Evolutionary conservation across 139 green algal genomes (phyloP), one percentile per base, ranked within the genome.

Genomic region (Chlamydomonas sp.): DNA sequence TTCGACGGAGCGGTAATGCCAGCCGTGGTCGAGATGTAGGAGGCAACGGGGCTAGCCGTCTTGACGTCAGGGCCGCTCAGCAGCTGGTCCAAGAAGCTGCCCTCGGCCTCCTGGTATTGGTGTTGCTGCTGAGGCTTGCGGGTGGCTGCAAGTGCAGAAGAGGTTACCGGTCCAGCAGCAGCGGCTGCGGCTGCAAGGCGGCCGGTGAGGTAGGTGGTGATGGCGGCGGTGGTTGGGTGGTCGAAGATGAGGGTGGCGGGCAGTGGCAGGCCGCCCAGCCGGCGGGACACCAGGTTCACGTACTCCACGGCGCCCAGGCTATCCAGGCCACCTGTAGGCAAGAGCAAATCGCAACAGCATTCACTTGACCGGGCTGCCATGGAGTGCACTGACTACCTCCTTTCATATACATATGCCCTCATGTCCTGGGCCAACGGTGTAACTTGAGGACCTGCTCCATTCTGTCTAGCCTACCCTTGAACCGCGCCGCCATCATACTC

Each of bases 231-330:
- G 60, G 96, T 97, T 9, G 96, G 96, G 87, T 97, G 95, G 93
- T 98, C 96, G 83, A 98, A 98, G 17, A 97, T 86, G 78, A 91
- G 85, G 12, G 77, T 89, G 78, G 80, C 78, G 6, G 93, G 93
- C 73, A 96, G 90, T 7, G 80, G 85, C 66, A 96, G n/a, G 64
- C 87, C 89, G 66, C 87, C 89, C 10, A 95, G 80, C 3, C 89
- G 89, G 14, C 91, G 73, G 15, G 84, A 75, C 1, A 98, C 79
- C 8, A 95, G 81, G 86, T 96, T 97, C 4, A 95, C 92, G 79
- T 96, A 95, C 91, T 98, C 95, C 67, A 98, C 95, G 61, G 92
- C 91, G 58, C 93, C 95, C 74, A 98, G 90, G 15, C 95, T 98
- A 79, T 98, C 96, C 31, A 98, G 84, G 14, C 96, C 96, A 17